Conservation (phyloP, 169 alveolate genomes). For the Toxoplasma gondii region DNA sequence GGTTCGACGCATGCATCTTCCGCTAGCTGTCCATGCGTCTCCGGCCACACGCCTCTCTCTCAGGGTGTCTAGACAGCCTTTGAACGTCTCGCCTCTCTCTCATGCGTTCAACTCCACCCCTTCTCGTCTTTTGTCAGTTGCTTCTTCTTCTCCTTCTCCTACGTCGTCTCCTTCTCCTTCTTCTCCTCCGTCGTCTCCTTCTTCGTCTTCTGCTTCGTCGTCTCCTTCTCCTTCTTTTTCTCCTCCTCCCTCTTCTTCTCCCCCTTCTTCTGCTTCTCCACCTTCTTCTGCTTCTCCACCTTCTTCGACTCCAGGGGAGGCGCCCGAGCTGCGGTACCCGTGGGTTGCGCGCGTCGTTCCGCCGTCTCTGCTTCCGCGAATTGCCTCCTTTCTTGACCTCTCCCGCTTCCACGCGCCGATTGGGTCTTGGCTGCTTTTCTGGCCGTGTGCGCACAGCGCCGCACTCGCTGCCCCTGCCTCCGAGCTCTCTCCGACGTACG, state of each 20-base stretch:
- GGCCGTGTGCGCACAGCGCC: conserved; percentile 66
- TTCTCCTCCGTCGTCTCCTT: neutral
- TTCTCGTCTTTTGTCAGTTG: too few relatives aligned
- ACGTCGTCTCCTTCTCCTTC: too few relatives aligned
- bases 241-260: neutral
- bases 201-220: too few relatives aligned
- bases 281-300: neutral
- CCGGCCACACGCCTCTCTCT: too few relatives aligned
- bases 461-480: conserved; percentile 51
- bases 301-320: neutral
- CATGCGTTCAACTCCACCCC: too few relatives aligned
- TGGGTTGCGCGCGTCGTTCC: neutral
- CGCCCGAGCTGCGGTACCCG: neutral
- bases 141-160: too few relatives aligned
- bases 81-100: too few relatives aligned
- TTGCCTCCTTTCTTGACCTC: neutral
- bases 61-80: too few relatives aligned
- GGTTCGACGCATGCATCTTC: too few relatives aligned
- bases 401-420: conserved; percentile 78
- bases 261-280: neutral
- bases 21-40: too few relatives aligned
- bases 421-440: conserved; percentile 75
- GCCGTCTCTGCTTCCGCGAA: neutral
- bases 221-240: neutral
- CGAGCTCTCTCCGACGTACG: neutral